Conservation (phyloP, 768 basidiomycete species). For the Pilatotrama ljubarskyi region DNA sequence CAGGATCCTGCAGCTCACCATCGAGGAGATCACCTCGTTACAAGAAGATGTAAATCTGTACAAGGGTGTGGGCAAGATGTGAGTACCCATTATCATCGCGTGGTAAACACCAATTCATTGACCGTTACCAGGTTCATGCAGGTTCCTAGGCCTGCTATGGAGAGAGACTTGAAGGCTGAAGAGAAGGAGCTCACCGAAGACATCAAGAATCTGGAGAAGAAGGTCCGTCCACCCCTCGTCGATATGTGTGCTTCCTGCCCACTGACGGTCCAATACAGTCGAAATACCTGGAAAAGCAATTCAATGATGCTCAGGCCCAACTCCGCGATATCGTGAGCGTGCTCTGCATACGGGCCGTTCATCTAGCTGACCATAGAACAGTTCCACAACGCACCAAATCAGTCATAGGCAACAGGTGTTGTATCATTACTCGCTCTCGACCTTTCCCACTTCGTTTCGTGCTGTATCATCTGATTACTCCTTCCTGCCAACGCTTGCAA, state of each 20-base stretch:
- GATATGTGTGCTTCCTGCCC: not conserved
- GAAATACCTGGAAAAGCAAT: constrained; percentile 93
- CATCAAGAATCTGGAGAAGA: constrained; percentile 78
- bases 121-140: constrained; percentile 75
- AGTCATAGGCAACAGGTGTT: constrained; percentile 21
- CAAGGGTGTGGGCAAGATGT: constrained; percentile 97
- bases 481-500: not conserved
- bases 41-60: constrained; percentile 80
- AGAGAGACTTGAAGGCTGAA: constrained; percentile 67
- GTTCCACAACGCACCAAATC: constrained; percentile 52
- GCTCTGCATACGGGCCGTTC: not conserved
- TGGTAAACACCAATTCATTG: not conserved
- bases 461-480: constrained; percentile 4
- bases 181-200: constrained; percentile 88
- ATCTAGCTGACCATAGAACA: constrained; percentile 23
- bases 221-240: constrained; percentile 47
- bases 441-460: too few species aligned
- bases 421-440: not conserved
- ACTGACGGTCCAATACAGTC: constrained; percentile 44
- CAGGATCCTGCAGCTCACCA: constrained; percentile 86
- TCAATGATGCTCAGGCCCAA: constrained; percentile 85
- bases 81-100: constrained; percentile 25
- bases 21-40: constrained; percentile 74
- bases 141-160: constrained; percentile 79
- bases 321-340: constrained; percentile 73